A percentile compares a stretch with the other conserved stretches of the same genome.
Conservation (phyloP, 148 eudicot genomes). For the Heliosperma pusillum region DNA sequence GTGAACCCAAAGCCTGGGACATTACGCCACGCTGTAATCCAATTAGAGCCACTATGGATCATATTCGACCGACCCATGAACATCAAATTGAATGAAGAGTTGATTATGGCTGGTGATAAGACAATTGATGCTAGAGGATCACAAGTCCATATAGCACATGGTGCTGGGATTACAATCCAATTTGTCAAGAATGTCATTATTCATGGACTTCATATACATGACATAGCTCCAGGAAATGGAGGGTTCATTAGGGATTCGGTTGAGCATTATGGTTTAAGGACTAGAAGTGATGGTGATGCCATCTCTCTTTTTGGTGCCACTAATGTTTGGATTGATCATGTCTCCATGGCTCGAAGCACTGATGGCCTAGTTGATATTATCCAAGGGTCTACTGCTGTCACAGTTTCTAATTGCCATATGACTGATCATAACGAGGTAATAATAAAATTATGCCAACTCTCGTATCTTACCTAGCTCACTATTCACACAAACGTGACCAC, state of each 20-base stretch:
- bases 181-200: constrained; percentile 51
- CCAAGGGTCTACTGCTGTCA: constrained; percentile 54
- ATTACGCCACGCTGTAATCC: constrained; percentile 59
- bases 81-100: constrained; percentile 49
- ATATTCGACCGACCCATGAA: constrained; percentile 45
- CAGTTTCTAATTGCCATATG: constrained; percentile 67
- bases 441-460: too few species aligned
- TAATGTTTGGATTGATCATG: constrained; percentile 65
- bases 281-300: constrained; percentile 58
- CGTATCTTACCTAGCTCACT: too few species aligned
- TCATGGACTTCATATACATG: constrained; percentile 55
- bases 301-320: constrained; percentile 44
- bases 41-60: constrained; percentile 58
- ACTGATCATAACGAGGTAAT: constrained; percentile 61
- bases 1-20: constrained; percentile 55
- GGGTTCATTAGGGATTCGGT: constrained; percentile 51
- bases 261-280: constrained; percentile 43
- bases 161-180: constrained; percentile 57
- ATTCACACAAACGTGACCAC: too few species aligned
- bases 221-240: constrained; percentile 36
- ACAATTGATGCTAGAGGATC: constrained; percentile 68
- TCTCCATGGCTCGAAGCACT: constrained; percentile 39
- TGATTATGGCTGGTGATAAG: constrained; percentile 45
- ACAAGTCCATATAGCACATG: constrained; percentile 44
- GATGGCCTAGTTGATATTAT: constrained; percentile 66